A percentile compares a stretch with the other conserved stretches of the same genome.
These are phyloP conservation scores for Sporothrix mexicana DNA, from an alignment of 2,329 filamentous ascomycete genomes.

Conservation along the genomic window DNA sequence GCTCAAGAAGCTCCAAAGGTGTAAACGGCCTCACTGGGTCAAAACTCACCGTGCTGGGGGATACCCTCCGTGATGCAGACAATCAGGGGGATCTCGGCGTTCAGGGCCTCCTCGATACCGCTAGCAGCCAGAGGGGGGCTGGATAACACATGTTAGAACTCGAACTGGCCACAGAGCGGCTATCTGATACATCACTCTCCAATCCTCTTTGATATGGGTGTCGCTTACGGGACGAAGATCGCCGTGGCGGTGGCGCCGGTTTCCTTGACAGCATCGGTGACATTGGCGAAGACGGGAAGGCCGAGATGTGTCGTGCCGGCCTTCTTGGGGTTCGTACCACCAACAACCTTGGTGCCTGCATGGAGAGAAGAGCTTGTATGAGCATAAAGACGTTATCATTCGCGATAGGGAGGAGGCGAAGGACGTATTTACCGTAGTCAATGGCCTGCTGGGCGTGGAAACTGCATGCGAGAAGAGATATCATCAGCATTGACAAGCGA, in stretches of 20 bases:
- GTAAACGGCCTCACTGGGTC: not conserved
- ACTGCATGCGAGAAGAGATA: slow-evolving; percentile 54
- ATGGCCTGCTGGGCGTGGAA: slow-evolving; percentile 98
- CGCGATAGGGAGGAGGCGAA: not conserved
- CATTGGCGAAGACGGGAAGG: slow-evolving; percentile 90
- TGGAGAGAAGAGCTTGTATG: not conserved
- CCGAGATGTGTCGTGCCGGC: slow-evolving; percentile 88
- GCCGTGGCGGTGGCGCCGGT: slow-evolving; percentile 90
- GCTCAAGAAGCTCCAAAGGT: not conserved
- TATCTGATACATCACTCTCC: not conserved
- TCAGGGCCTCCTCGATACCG: slow-evolving; percentile 95
- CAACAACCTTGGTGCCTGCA: slow-evolving; percentile 91
- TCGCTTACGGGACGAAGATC: slow-evolving; percentile 88
- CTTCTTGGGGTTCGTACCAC: slow-evolving; percentile 99
- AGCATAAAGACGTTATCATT: not conserved
- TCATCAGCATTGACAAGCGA: slow-evolving; percentile 28
- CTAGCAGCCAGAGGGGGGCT: slow-evolving; percentile 89
- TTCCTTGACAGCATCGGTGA: slow-evolving; percentile 85
- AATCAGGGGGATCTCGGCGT: slow-evolving; percentile 89
- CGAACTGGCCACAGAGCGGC: not conserved
- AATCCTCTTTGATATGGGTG: not conserved
- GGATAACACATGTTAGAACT: slow-evolving; percentile 34
- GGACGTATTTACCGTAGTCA: slow-evolving; percentile 79
- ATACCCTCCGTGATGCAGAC: slow-evolving; percentile 99
- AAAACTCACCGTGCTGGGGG: slow-evolving; percentile 84